Percentiles rank a stretch among this genome's conserved stretches.
Evolutionary conservation across 805 yeast species (phyloP).

Genomic region (Saturnispora zaruensis): DNA sequence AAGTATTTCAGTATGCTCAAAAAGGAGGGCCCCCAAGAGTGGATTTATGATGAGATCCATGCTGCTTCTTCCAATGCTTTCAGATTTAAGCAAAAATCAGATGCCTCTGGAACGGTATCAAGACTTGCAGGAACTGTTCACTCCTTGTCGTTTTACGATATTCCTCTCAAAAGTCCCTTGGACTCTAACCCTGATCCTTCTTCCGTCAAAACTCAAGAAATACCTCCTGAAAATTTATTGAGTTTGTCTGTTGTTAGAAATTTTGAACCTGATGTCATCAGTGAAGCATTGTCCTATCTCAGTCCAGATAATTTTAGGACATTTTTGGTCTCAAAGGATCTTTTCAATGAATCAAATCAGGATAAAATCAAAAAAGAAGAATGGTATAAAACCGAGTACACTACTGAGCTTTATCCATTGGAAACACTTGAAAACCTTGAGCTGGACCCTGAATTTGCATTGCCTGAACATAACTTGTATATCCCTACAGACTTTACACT

Average conservation of each 20-base stretch:
- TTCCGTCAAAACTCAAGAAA: conserved; percentile 17
- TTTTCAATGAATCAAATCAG: conserved; percentile 34
- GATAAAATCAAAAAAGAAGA: conserved; percentile 46
- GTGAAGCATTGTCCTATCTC: conserved; percentile 40
- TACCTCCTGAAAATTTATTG: conserved; percentile 61
- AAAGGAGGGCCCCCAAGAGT: conserved; percentile 54
- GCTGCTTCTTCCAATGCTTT: conserved; percentile 63
- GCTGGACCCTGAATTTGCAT: conserved; percentile 30
- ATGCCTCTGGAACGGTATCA: conserved; percentile 68
- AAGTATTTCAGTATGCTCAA: conserved; percentile 63
- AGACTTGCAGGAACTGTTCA: conserved; percentile 25
- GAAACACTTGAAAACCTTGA: conserved; percentile 28
- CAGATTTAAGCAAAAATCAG: conserved; percentile 69
- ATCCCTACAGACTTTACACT: conserved; percentile 66
- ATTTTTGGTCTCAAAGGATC: conserved; percentile 42
- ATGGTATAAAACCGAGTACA: conserved; percentile 89
- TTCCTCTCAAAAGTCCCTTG: conserved; percentile 15
- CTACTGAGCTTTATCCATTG: conserved; percentile 32
- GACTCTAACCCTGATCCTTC: conserved; percentile 7
- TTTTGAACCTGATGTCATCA: conserved; percentile 49
- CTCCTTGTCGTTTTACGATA: conserved; percentile 19
- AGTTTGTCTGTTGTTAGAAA: conserved; percentile 46
- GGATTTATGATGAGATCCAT: conserved; percentile 72
- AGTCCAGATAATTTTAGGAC: conserved; percentile 53
- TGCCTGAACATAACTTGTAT: conserved; percentile 72